Conservation (phyloP, 2,329 filamentous ascomycete genomes). For the Ramularia collo-cygni region DNA sequence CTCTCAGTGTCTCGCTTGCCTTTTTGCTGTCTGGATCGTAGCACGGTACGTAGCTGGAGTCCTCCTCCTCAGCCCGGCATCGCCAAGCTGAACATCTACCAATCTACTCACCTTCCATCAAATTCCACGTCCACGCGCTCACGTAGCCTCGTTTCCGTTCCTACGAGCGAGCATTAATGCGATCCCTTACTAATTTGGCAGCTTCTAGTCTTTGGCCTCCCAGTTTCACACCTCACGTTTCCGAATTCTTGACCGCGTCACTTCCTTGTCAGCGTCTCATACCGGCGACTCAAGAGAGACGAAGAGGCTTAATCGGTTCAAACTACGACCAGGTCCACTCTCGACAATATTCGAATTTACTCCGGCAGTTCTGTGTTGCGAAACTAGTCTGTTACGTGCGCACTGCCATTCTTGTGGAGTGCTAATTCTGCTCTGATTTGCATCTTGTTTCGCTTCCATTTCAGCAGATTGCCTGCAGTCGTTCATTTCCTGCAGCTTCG, state of each 20-base stretch:
- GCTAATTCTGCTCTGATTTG: constrained; percentile 10
- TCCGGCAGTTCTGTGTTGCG: constrained; percentile 17
- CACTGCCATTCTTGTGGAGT: constrained; percentile 16
- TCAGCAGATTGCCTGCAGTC: constrained; percentile 15
- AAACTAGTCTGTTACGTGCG: constrained; percentile 17
- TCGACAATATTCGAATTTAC: constrained; percentile 13
- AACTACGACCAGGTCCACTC: constrained; percentile 15
- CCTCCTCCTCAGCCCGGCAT: too few relatives aligned
- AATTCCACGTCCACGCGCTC: not conserved
- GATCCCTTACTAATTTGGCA: constrained; percentile 14
- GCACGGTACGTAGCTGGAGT: too few relatives aligned
- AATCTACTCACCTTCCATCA: too few relatives aligned
- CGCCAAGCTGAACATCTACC: too few relatives aligned
- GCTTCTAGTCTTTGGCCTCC: constrained; percentile 11
- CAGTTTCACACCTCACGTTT: constrained; percentile 23
- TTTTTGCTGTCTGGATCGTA: too few relatives aligned
- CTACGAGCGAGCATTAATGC: constrained; percentile 12
- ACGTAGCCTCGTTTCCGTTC: constrained; percentile 17
- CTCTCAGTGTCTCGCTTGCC: too few relatives aligned
- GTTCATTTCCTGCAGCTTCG: constrained; percentile 9
- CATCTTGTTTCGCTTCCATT: constrained; percentile 19
- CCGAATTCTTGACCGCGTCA: constrained; percentile 19
- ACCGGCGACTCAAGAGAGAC: constrained; percentile 13
- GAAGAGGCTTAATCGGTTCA: constrained; percentile 13
- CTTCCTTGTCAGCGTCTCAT: constrained; percentile 17